Evolutionary conservation across 768 basidiomycete genomes (phyloP).

Genomic region (Glaciozyma martinii): DNA sequence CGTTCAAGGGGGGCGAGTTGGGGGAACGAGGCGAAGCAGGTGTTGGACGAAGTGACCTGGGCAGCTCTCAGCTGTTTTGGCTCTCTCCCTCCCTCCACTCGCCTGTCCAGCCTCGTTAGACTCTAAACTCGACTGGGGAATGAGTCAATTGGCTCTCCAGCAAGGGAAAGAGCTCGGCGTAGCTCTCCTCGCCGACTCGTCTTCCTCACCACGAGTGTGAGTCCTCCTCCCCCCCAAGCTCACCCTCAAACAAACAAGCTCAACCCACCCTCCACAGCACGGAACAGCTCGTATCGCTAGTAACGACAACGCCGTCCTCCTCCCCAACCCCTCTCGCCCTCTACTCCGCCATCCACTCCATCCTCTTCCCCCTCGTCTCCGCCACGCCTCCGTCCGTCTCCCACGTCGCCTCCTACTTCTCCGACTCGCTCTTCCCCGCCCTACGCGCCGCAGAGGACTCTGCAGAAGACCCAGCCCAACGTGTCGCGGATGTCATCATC

Average conservation of each 20-base stretch:
- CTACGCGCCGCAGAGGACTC: not conserved
- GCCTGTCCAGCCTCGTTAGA: not conserved
- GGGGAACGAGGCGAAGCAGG: not conserved
- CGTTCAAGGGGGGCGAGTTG: not conserved
- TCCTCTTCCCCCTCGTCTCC: not conserved
- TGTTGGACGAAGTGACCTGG: not conserved
- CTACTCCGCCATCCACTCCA: not conserved
- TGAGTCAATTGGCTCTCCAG: no score
- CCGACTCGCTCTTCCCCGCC: slow-evolving; percentile 9
- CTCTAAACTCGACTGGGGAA: not conserved
- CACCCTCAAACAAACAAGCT: no score
- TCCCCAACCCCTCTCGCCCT: not conserved
- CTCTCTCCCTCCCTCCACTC: not conserved
- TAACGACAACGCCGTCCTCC: not conserved
- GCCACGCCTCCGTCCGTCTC: not conserved
- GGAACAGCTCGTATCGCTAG: not conserved
- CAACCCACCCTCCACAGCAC: not conserved
- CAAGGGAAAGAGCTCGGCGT: no score
- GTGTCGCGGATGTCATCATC: slow-evolving; percentile 61
- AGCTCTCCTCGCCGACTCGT: no score
- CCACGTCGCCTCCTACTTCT: slow-evolving; percentile 9
- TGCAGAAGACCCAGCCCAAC: not conserved
- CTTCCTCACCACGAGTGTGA: no score
- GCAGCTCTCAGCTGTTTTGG: no score
- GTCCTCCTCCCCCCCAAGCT: no score